Evolutionary conservation across 2,329 filamentous ascomycete species (phyloP), one percentile per base, ranked within the genome.

Genomic region (Fusarium scirpi): DNA sequence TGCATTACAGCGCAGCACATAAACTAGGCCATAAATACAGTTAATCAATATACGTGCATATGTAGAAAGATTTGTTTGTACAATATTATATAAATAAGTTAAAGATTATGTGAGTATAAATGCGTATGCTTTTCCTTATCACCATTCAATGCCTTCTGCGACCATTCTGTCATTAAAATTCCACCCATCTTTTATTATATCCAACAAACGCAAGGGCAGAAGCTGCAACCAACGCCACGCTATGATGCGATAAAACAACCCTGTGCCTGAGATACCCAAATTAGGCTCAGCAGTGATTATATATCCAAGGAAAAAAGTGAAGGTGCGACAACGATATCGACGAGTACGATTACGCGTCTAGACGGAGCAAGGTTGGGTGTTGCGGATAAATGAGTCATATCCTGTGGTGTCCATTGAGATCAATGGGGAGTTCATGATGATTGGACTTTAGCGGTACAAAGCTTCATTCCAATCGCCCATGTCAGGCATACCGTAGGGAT

Each of bases 401-500:
- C 54, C 20, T 38, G 22, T 30, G 20, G 56, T 46, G 47, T 56
- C 13, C 18, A 20, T 22, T 41, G 10, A 18, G 16, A 29, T 41
- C 20, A 22, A 51, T 41, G 40, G 8, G 4, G 15, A n/a, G 5
- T 24, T 25, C 12, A 43, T 54, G 44, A 53, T 34, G 30, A 25
- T 15, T 11, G 18, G 15, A 34, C 12, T 48, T 32, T 15, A 56
- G 7, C 30, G 51, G 29, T 43, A 55, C 11, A 13, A 47, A n/a
- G 45, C 51, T 52, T 74, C 73, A 46, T 72, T 71, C 70, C 71
- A 75, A n/a, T 80, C 78, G 18, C 66, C 71, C 47, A 71, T 75
- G 18, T 79, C 76, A 8, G 74, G 67, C 61, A 78, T 77, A 13
- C 78, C 79, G 32, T 86, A 87, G 4, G 89, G 89, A 71, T 87